These are phyloP conservation scores for Cystobasidium pallidum DNA, from an alignment of 1,284 basidiomycete genomes.

Conservation along the genomic window DNA sequence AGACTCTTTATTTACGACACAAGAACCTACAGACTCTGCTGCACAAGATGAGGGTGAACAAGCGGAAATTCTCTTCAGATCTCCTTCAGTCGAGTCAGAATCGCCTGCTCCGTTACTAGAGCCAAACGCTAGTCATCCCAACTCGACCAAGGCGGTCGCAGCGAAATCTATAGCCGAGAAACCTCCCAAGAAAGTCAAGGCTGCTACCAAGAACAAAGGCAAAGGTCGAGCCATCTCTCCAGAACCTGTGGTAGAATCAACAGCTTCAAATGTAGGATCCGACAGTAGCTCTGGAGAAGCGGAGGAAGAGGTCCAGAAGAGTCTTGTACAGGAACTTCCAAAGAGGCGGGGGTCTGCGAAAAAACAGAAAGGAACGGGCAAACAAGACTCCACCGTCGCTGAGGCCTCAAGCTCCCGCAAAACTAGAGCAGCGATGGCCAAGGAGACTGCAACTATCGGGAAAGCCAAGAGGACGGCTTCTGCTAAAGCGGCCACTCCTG, in stretches of 20 bases:
- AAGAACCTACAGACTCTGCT: constrained; percentile 6
- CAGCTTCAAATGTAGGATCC: neutral
- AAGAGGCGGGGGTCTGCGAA: neutral
- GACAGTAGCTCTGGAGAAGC: neutral
- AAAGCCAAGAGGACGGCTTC: neutral
- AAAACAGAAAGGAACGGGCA: neutral
- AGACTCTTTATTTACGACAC: constrained; percentile 7
- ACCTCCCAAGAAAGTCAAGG: neutral
- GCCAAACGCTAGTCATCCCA: neutral
- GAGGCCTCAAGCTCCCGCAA: neutral
- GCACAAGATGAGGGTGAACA: neutral
- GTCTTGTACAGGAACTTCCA: constrained; percentile 18
- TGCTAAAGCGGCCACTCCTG: neutral
- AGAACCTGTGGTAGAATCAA: neutral
- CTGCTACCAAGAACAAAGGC: constrained; percentile 2
- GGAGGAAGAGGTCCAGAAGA: constrained; percentile 21
- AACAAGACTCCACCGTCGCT: neutral
- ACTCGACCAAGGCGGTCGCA: neutral
- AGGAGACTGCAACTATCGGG: neutral
- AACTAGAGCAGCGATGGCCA: neutral
- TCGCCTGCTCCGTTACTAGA: constrained; percentile 1
- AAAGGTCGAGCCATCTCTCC: constrained; percentile 11
- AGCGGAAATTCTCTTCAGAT: neutral
- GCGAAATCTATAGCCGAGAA: neutral
- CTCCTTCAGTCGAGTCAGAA: constrained; percentile 6